Conservation (phyloP, 495 filamentous ascomycete species). For the Margaritispora aquatica region DNA sequence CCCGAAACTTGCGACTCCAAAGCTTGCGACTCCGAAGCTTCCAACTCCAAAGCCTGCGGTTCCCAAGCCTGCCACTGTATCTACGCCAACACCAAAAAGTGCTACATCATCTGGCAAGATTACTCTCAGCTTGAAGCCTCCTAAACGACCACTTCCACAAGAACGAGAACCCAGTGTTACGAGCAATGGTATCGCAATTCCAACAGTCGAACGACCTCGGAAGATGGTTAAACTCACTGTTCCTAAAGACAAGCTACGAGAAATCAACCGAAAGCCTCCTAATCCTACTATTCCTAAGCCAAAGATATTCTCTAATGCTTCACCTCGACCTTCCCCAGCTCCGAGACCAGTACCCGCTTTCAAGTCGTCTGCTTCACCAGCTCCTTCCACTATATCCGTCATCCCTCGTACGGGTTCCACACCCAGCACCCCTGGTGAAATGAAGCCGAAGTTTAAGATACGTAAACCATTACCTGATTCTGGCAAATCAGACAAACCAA, state of each 20-base stretch:
- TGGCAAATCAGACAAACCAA: neutral
- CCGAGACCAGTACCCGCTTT: constrained; percentile 1
- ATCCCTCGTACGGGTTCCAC: neutral
- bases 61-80: neutral
- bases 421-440: neutral
- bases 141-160: constrained; percentile 11
- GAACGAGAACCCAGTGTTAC: neutral
- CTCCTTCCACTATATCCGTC: neutral
- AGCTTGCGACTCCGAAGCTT: neutral
- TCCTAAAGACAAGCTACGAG: neutral
- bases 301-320: neutral
- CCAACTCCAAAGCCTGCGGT: neutral
- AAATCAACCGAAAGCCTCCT: constrained; percentile 9
- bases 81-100: constrained; percentile 10
- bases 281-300: neutral
- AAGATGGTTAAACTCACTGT: constrained; percentile 13
- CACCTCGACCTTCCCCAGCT: constrained; percentile 8
- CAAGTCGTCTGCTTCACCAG: neutral
- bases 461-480: constrained; percentile 10
- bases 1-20: neutral
- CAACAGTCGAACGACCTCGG: constrained; percentile 6
- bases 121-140: constrained; percentile 10
- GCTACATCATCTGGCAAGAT: neutral
- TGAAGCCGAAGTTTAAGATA: neutral
- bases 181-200: neutral